Conservation (phyloP, 2,329 filamentous ascomycete species). For the Cladosporium sp. region DNA sequence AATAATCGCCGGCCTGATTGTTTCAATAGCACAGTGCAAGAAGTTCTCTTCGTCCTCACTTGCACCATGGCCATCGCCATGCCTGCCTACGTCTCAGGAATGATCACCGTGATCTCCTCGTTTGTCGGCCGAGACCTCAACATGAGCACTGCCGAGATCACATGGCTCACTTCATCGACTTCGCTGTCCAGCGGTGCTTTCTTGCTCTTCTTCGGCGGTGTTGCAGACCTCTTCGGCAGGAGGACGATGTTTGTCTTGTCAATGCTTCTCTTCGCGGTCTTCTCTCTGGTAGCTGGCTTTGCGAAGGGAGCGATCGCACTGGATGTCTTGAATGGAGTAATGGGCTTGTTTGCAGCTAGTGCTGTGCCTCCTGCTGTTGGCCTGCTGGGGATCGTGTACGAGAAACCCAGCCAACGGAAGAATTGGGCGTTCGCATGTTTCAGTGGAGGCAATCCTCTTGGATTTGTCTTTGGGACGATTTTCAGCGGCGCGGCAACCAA, state of each 20-base stretch:
- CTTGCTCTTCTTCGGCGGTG: conserved; percentile 65
- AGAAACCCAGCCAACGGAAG: conserved; percentile 62
- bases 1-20: conserved; percentile 53
- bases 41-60: conserved; percentile 66
- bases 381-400: conserved; percentile 65
- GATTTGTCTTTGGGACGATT: conserved; percentile 61
- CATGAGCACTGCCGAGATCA: conserved; percentile 67
- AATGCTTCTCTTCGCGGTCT: conserved; percentile 60
- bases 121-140: conserved; percentile 60
- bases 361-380: conserved; percentile 66
- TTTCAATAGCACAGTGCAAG: conserved; percentile 64
- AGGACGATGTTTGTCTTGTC: conserved; percentile 62
- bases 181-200: conserved; percentile 66
- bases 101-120: conserved; percentile 63
- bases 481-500: conserved; percentile 64
- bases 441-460: conserved; percentile 59
- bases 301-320: conserved; percentile 60
- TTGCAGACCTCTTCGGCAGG: conserved; percentile 65
- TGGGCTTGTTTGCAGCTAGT: conserved; percentile 66
- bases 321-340: conserved; percentile 63
- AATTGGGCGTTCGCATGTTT: conserved; percentile 68
- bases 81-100: conserved; percentile 60
- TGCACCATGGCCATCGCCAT: conserved; percentile 69
- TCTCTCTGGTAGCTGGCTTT: conserved; percentile 62
- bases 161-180: conserved; percentile 67